Evolutionary conservation across 257 asterid genomes (phyloP).

Genomic region (Handroanthus guayacan): DNA sequence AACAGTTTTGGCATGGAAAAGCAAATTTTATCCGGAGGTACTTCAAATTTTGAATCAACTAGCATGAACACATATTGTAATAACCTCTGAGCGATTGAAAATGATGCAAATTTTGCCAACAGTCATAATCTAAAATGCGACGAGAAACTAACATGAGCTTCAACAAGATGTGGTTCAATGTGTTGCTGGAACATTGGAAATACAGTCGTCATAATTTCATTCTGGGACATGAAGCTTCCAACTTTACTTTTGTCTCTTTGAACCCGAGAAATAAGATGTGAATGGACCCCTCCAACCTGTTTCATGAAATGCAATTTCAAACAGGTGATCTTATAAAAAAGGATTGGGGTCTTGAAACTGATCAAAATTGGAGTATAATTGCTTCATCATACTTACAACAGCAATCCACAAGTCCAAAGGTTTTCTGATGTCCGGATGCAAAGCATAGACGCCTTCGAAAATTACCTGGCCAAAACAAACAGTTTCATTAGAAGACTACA

Average conservation of each 20-base stretch:
- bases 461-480: constrained; percentile 68
- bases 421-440: constrained; percentile 93
- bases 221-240: constrained; percentile 89
- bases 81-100: neutral
- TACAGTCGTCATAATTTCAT: constrained; percentile 93
- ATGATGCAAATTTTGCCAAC: constrained; percentile 18
- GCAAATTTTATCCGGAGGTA: neutral
- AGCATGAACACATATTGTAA: constrained; percentile 13
- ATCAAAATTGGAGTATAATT: constrained; percentile 19
- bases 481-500: constrained; percentile 8
- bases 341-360: constrained; percentile 27
- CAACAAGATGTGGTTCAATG: constrained; percentile 99
- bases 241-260: constrained; percentile 96
- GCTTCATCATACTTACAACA: constrained; percentile 73
- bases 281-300: constrained; percentile 99
- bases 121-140: constrained; percentile 24
- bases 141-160: constrained; percentile 89
- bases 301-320: constrained; percentile 38
- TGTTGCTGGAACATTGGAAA: constrained; percentile 99
- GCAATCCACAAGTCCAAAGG: constrained; percentile 97
- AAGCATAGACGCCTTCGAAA: constrained; percentile 97
- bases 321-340: constrained; percentile 22
- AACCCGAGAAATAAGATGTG: constrained; percentile 96
- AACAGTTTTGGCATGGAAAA: neutral
- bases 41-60: neutral